phyloP scores from a whole-genome alignment of 2,329 filamentous ascomycete species.

The Alternaria panax region DNA sequence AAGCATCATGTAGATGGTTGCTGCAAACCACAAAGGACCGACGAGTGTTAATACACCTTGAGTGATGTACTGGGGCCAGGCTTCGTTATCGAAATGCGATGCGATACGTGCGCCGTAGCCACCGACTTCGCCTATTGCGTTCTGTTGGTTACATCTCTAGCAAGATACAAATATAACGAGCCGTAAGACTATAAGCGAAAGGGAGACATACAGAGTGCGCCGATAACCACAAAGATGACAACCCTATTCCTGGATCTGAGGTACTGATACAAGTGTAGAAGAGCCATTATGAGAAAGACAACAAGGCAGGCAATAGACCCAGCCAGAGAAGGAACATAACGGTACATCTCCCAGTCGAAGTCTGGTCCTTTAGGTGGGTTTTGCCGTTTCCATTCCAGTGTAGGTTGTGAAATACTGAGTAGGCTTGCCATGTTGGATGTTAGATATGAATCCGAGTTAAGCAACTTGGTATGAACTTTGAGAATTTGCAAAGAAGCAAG shows the following conservation, averaged over 20 bases:
- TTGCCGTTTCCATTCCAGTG: slow-evolving; percentile 19
- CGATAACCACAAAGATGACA: slow-evolving; percentile 38
- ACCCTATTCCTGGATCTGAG: slow-evolving; percentile 25
- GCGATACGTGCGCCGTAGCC: slow-evolving; percentile 53
- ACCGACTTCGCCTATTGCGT: slow-evolving; percentile 46
- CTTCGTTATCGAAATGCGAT: slow-evolving; percentile 47
- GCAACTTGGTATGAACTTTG: neutral
- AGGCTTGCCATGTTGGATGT: neutral
- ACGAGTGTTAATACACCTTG: slow-evolving; percentile 54
- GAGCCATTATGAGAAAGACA: slow-evolving; percentile 33
- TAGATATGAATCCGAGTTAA: neutral
- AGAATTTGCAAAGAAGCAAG: neutral
- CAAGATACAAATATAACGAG: neutral
- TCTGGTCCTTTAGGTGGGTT: slow-evolving; percentile 28
- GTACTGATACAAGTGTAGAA: slow-evolving; percentile 33
- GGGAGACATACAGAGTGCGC: slow-evolving; percentile 32
- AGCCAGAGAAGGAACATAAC: slow-evolving; percentile 40
- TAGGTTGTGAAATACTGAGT: neutral
- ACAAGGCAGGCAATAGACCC: slow-evolving; percentile 34
- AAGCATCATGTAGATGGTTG: slow-evolving; percentile 58
- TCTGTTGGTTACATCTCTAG: neutral
- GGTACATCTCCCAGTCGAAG: slow-evolving; percentile 47
- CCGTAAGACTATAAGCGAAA: neutral
- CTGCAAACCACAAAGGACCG: slow-evolving; percentile 57
- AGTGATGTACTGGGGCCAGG: slow-evolving; percentile 52